phyloP scores from a whole-genome alignment of 108 stramenopile species.

The Skeletonema menzelii region DNA sequence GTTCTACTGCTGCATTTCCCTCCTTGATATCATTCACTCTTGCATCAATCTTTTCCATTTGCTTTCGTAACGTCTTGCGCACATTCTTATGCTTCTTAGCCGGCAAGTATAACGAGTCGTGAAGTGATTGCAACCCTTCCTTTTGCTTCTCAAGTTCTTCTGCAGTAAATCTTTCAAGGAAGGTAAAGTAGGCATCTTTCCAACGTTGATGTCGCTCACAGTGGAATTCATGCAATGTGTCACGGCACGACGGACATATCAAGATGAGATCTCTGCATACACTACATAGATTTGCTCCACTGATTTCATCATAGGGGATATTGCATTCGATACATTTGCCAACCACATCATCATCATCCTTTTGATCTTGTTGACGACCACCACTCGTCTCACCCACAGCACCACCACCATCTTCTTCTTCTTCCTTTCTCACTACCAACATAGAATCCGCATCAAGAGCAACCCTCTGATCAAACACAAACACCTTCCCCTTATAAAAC shows the following conservation, averaged over 20 bases:
- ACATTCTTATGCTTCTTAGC: slow-evolving; percentile 55
- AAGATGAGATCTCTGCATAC: slow-evolving; percentile 77
- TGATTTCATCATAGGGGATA: slow-evolving; percentile 58
- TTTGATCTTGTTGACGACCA: background rate
- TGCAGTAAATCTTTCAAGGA: slow-evolving; percentile 56
- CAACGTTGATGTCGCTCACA: slow-evolving; percentile 65
- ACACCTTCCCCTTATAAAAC: slow-evolving; percentile 89
- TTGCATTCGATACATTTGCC: slow-evolving; percentile 71
- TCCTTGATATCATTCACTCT: slow-evolving; percentile 38
- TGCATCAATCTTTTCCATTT: slow-evolving; percentile 63
- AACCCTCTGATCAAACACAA: slow-evolving; percentile 91
- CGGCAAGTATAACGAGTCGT: slow-evolving; percentile 34
- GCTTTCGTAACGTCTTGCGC: slow-evolving; percentile 60
- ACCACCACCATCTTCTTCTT: background rate
- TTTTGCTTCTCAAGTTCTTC: slow-evolving; percentile 55
- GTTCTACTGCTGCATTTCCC: slow-evolving; percentile 30
- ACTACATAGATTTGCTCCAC: slow-evolving; percentile 70
- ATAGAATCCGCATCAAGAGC: slow-evolving; percentile 54
- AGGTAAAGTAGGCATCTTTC: slow-evolving; percentile 78
- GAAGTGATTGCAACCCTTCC: slow-evolving; percentile 30
- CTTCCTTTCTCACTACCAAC: background rate
- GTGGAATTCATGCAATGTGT: slow-evolving; percentile 62
- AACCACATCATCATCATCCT: slow-evolving; percentile 34
- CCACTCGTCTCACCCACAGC: background rate
- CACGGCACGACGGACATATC: slow-evolving; percentile 59